These are phyloP conservation scores for Galerina sulciceps DNA, from an alignment of 768 basidiomycete species.

Conservation along the genomic window DNA sequence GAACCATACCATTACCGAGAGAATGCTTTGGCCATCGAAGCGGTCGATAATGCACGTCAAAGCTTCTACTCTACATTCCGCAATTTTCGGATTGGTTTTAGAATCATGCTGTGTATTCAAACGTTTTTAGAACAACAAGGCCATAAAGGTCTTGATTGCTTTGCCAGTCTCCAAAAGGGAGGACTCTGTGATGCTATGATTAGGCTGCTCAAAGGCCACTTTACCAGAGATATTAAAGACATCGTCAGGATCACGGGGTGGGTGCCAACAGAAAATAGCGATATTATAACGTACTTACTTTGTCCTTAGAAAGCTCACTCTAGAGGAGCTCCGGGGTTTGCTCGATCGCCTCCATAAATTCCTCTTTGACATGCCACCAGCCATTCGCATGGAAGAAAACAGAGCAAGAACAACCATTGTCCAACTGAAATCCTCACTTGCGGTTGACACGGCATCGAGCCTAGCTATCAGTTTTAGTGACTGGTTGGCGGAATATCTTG, in stretches of 20 bases:
- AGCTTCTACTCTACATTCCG: slow-evolving; percentile 14
- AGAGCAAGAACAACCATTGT: slow-evolving; percentile 26
- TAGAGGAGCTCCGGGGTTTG: slow-evolving; percentile 35
- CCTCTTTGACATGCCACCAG: slow-evolving; percentile 18
- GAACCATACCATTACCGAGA: slow-evolving; percentile 31
- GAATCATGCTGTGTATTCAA: slow-evolving; percentile 47
- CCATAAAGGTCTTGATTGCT: slow-evolving; percentile 42
- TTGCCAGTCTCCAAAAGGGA: slow-evolving; percentile 18
- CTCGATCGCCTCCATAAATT: slow-evolving; percentile 40
- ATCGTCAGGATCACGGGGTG: slow-evolving; percentile 55
- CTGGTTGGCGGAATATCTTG: slow-evolving; percentile 56
- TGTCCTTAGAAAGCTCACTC: slow-evolving; percentile 41
- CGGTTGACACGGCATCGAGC: slow-evolving; percentile 6
- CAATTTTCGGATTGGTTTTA: slow-evolving; percentile 50
- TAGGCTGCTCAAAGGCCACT: slow-evolving; percentile 46
- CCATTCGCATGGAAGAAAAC: slow-evolving; percentile 37
- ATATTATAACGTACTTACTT: not conserved
- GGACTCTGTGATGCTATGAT: slow-evolving; percentile 45
- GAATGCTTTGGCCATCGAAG: slow-evolving; percentile 31
- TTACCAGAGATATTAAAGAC: slow-evolving; percentile 46
- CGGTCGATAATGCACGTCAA: slow-evolving; percentile 40
- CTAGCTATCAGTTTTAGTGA: slow-evolving; percentile 40
- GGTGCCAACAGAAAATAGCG: slow-evolving; percentile 16
- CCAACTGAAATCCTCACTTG: slow-evolving; percentile 15
- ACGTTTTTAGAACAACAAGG: slow-evolving; percentile 46